Evolutionary conservation across 2,329 filamentous ascomycete species (phyloP).

Genomic region (Domatiomyces catenatus): DNA sequence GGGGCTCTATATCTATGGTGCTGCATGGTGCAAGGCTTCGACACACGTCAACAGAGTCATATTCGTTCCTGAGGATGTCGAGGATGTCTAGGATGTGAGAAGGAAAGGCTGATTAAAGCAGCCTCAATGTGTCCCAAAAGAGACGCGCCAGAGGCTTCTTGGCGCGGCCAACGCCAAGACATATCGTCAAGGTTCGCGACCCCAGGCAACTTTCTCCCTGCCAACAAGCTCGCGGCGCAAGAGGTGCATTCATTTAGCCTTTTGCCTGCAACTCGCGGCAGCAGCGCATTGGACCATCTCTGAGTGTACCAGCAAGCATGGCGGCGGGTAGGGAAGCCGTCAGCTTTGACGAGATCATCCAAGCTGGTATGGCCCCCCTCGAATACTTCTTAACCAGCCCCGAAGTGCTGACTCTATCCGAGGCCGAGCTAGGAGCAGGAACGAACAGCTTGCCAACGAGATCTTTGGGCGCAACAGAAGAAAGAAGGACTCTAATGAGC

Average conservation of each 20-base stretch:
- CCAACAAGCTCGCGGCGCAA: not conserved
- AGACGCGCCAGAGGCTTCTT: not conserved
- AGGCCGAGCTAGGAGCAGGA: slow-evolving; percentile 41
- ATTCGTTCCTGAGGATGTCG: too few species aligned
- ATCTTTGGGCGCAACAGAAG: slow-evolving; percentile 42
- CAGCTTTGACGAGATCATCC: slow-evolving; percentile 38
- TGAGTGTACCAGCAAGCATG: slow-evolving; percentile 18
- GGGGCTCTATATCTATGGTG: not conserved
- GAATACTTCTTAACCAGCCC: slow-evolving; percentile 2
- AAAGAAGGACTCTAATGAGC: slow-evolving; percentile 23
- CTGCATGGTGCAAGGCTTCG: not conserved
- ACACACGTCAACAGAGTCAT: not conserved
- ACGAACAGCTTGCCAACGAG: slow-evolving; percentile 42
- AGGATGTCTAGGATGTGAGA: too few species aligned
- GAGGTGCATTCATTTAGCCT: not conserved
- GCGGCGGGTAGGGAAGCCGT: slow-evolving; percentile 23
- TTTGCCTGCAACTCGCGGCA: not conserved
- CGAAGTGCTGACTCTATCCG: slow-evolving; percentile 8
- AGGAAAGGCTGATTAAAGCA: not conserved
- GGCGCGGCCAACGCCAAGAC: not conserved
- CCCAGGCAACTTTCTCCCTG: not conserved
- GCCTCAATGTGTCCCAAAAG: not conserved
- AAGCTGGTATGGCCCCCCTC: slow-evolving; percentile 28
- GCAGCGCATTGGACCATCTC: not conserved
- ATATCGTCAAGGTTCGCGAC: not conserved